These are phyloP conservation scores for Rhizopogon roseolus DNA, from an alignment of 768 basidiomycete species.

Conservation along the genomic window DNA sequence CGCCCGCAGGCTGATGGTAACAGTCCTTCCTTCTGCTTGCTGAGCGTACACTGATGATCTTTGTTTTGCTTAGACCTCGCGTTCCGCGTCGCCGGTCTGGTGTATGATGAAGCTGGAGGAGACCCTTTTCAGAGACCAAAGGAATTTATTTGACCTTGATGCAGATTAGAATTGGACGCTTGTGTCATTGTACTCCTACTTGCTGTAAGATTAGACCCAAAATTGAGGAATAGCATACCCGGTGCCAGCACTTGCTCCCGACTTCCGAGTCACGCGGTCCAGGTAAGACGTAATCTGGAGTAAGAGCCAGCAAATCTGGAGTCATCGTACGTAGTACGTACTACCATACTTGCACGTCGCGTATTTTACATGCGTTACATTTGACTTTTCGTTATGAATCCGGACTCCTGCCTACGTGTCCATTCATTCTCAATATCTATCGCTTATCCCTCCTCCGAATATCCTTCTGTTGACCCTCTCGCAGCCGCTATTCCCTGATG, in stretches of 20 bases:
- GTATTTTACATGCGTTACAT: neutral
- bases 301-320: conserved; percentile 3
- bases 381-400: conserved; percentile 8
- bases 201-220: neutral
- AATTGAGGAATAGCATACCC: neutral
- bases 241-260: too few relatives aligned
- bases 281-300: conserved; percentile 15
- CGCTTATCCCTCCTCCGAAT: neutral
- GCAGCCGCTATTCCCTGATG: conserved; percentile 38
- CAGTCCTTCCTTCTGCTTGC: neutral
- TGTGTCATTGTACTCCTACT: neutral
- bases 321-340: neutral
- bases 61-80: conserved; percentile 61
- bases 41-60: conserved; percentile 2
- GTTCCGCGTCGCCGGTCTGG: conserved; percentile 77
- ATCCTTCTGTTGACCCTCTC: neutral
- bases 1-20: conserved; percentile 78
- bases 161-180: neutral
- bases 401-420: neutral
- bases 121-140: conserved; percentile 71
- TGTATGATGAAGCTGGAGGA: conserved; percentile 81
- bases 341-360: too few relatives aligned
- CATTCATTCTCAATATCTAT: neutral
- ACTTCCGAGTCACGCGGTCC: neutral
- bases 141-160: conserved; percentile 62